A percentile compares a stretch with the other conserved stretches of the same genome.
Conservation (phyloP, 164 flowering plant species). For the Platanus orientalis region DNA sequence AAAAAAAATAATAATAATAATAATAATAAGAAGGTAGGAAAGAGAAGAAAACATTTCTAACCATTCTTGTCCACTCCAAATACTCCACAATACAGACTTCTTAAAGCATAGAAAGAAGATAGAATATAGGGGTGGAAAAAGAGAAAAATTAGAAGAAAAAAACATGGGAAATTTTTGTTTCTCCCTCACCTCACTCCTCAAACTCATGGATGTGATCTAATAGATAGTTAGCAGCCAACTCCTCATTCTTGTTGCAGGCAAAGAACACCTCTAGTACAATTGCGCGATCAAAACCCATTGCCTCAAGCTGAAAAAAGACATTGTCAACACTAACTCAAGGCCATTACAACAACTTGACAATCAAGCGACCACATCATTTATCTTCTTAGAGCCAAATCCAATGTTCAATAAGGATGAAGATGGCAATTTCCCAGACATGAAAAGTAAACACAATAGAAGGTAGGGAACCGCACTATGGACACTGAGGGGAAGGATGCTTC, state of each 20-base stretch:
- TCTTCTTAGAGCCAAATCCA: no score
- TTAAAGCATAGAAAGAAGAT: no score
- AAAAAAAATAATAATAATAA: no score
- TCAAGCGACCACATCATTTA: no score
- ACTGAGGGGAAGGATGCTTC: no score
- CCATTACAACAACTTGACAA: no score
- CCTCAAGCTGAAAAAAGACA: slow-evolving; percentile 48
- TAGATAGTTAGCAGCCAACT: slow-evolving; percentile 68
- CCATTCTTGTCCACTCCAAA: no score
- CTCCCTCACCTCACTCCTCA: slow-evolving; percentile 31
- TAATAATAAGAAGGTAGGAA: neutral
- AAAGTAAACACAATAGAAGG: no score
- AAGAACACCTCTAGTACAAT: slow-evolving; percentile 65
- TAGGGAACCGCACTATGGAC: no score
- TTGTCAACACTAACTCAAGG: neutral
- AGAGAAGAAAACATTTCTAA: neutral
- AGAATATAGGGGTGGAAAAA: neutral
- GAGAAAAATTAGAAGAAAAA: neutral
- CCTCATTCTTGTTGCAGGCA: slow-evolving; percentile 78
- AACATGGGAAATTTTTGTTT: slow-evolving; percentile 5
- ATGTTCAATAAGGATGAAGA: no score
- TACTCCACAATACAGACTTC: no score
- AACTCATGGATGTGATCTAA: slow-evolving; percentile 63
- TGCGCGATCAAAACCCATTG: slow-evolving; percentile 66
- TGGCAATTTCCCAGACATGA: no score